phyloP scores from a whole-genome alignment of 2,329 filamentous ascomycete genomes.

The Fusarium anguioides region DNA sequence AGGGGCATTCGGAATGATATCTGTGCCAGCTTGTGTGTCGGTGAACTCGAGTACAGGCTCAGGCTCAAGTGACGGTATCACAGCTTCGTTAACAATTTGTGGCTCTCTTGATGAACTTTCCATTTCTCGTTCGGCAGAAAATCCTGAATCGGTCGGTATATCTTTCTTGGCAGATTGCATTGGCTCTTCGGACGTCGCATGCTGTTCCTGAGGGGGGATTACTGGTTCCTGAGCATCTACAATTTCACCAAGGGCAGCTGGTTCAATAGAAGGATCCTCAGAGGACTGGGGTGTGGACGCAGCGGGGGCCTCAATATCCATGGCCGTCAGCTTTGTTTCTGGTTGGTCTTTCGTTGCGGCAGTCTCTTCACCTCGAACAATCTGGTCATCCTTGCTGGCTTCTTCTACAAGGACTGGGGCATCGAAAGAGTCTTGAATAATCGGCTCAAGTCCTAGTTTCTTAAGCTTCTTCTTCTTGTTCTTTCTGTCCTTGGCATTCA shows the following conservation, averaged over 20 bases:
- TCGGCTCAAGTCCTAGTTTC: constrained; percentile 36
- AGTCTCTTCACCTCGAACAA: not conserved
- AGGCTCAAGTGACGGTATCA: constrained; percentile 5
- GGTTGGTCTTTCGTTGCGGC: not conserved
- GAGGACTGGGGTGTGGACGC: not conserved
- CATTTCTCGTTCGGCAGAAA: not conserved
- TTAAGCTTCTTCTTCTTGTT: constrained; percentile 41
- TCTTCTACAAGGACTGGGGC: not conserved
- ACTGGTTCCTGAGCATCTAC: constrained; percentile 1
- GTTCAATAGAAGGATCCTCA: not conserved
- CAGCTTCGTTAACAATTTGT: constrained; percentile 8
- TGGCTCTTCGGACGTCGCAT: constrained; percentile 1
- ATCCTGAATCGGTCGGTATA: not conserved
- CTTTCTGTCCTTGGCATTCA: constrained; percentile 40
- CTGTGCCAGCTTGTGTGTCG: not conserved
- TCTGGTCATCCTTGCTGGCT: not conserved
- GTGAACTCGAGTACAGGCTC: not conserved
- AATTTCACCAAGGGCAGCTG: not conserved
- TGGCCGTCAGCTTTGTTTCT: not conserved
- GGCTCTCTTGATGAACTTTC: not conserved
- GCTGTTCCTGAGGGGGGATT: not conserved
- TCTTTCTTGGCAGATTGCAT: not conserved
- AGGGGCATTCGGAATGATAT: constrained; percentile 28
- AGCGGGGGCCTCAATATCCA: not conserved
- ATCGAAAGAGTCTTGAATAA: constrained; percentile 29